These are phyloP conservation scores for Dactylellina haptotyla DNA, from an alignment of 2,329 filamentous ascomycete genomes.

Conservation along the genomic window DNA sequence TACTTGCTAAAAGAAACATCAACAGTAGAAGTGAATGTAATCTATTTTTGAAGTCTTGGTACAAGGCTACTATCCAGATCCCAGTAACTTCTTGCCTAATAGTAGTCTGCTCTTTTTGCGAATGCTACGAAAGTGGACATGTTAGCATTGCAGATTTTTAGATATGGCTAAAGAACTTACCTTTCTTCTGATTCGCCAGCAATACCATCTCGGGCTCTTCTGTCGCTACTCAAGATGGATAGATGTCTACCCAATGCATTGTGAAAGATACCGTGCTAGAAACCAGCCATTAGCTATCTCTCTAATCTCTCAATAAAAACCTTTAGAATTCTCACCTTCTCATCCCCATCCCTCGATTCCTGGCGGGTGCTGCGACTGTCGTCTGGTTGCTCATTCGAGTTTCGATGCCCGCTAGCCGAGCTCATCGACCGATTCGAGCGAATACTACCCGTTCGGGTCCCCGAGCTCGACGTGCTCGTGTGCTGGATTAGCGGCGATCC, in stretches of 20 bases:
- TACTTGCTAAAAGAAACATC: conserved; percentile 23
- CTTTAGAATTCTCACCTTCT: conserved; percentile 50
- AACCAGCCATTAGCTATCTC: neutral
- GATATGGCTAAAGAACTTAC: conserved; percentile 24
- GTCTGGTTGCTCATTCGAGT: conserved; percentile 35
- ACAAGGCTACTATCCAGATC: conserved; percentile 23
- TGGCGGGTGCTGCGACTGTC: conserved; percentile 37
- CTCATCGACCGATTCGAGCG: conserved; percentile 44
- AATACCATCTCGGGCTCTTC: conserved; percentile 55
- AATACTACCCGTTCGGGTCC: conserved; percentile 37
- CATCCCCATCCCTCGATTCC: conserved; percentile 40
- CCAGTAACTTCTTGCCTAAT: conserved; percentile 59
- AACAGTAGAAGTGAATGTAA: conserved; percentile 15
- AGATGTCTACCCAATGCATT: conserved; percentile 58
- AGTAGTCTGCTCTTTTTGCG: conserved; percentile 59
- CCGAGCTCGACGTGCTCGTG: conserved; percentile 6
- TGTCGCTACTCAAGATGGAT: conserved; percentile 54
- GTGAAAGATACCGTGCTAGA: conserved; percentile 54
- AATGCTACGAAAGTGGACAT: conserved; percentile 51
- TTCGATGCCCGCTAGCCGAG: conserved; percentile 27
- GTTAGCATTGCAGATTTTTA: conserved; percentile 18
- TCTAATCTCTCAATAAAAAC: too few relatives aligned
- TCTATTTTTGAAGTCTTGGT: neutral
- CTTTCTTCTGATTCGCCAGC: conserved; percentile 58
- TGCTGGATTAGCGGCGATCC: conserved; percentile 27